Evolutionary conservation across 257 asterid genomes (phyloP).

Genomic region (Cordia subcordata): DNA sequence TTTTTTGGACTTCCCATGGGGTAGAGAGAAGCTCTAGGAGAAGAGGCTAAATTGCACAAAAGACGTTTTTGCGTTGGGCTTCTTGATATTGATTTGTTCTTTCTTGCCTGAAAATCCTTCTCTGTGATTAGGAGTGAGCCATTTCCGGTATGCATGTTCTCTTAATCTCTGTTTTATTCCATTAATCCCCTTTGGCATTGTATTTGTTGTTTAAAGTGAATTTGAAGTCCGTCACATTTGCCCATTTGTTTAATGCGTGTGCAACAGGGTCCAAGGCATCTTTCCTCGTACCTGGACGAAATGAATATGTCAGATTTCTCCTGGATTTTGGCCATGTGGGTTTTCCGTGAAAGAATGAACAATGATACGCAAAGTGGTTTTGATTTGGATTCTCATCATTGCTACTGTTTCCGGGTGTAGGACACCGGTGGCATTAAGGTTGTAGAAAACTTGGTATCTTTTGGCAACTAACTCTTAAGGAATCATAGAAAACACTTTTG

Average conservation of each 20-base stretch:
- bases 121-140: too few species aligned
- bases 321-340: conserved; percentile 18
- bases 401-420: conserved; percentile 11
- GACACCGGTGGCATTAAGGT: conserved; percentile 3
- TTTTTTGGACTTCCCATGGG: too few species aligned
- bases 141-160: too few species aligned
- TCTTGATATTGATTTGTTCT: too few species aligned
- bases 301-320: conserved; percentile 15
- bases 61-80: too few species aligned
- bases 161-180: conserved; percentile 20
- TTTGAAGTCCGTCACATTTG: background rate
- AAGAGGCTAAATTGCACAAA: too few species aligned
- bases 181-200: conserved; percentile 9
- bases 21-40: too few species aligned
- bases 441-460: conserved; percentile 8
- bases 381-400: too few species aligned
- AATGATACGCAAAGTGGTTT: background rate
- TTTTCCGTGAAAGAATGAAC: conserved; percentile 9
- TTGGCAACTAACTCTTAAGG: background rate
- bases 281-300: background rate
- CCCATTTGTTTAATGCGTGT: conserved; percentile 17
- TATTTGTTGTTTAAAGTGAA: too few species aligned
- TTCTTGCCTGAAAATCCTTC: too few species aligned
- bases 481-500: background rate
- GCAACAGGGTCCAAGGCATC: background rate